phyloP scores from a whole-genome alignment of 495 filamentous ascomycete species.

The Aspergillus wentii region DNA sequence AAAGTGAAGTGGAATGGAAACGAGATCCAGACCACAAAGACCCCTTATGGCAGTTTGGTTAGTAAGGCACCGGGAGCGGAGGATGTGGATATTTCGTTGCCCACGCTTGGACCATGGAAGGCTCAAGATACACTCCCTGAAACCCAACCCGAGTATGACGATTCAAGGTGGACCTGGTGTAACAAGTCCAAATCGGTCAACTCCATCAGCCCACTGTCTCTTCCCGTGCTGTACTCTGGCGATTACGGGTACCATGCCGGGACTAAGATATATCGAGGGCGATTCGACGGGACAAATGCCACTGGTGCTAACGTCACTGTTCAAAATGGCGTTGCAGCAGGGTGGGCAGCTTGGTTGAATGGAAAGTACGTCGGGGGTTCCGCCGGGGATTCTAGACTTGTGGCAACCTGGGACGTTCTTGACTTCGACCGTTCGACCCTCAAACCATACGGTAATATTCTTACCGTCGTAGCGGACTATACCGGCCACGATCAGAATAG shows the following conservation, averaged over 20 bases:
- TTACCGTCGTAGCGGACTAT: slow-evolving; percentile 66
- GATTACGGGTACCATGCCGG: slow-evolving; percentile 75
- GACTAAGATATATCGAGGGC: slow-evolving; percentile 62
- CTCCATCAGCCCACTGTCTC: slow-evolving; percentile 49
- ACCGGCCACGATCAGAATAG: slow-evolving; percentile 65
- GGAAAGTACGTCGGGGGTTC: slow-evolving; percentile 48
- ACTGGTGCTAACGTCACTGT: slow-evolving; percentile 54
- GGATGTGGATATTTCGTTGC: slow-evolving; percentile 41
- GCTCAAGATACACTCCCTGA: slow-evolving; percentile 65
- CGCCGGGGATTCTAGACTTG: slow-evolving; percentile 42
- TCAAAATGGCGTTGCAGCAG: slow-evolving; percentile 58
- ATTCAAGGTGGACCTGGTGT: slow-evolving; percentile 57
- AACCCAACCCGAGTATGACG: slow-evolving; percentile 53
- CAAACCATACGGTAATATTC: slow-evolving; percentile 41
- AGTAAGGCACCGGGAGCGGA: slow-evolving; percentile 41
- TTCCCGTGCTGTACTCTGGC: slow-evolving; percentile 48
- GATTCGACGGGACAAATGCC: slow-evolving; percentile 49
- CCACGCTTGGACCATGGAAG: slow-evolving; percentile 56
- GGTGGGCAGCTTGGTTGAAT: slow-evolving; percentile 51
- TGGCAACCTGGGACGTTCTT: slow-evolving; percentile 14
- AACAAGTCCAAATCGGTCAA: slow-evolving; percentile 53
- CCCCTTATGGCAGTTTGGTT: slow-evolving; percentile 43
- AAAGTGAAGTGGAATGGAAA: slow-evolving; percentile 53
- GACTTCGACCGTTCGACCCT: slow-evolving; percentile 39
- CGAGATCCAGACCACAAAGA: slow-evolving; percentile 25